These are phyloP conservation scores for Leucaena leucocephala DNA, from an alignment of 306 rosid genomes.

Conservation along the genomic window DNA sequence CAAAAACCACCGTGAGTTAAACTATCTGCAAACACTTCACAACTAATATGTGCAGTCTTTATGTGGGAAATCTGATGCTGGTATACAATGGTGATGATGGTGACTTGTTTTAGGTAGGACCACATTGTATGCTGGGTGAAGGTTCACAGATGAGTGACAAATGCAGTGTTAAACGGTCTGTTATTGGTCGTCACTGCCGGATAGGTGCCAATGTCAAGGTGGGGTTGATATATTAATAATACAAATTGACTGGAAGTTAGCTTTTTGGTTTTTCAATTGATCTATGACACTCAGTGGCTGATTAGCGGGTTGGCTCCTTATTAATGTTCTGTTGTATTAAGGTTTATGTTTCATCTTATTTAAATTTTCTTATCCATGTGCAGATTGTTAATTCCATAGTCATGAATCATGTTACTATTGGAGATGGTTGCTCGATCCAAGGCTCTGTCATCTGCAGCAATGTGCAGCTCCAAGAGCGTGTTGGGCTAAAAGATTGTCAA, in stretches of 20 bases:
- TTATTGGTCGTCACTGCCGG: conserved; percentile 98
- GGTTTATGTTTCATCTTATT: conserved; percentile 8
- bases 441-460: conserved; percentile 94
- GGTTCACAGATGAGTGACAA: conserved; percentile 97
- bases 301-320: conserved; percentile 13
- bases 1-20: conserved; percentile 87
- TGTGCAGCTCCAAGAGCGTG: conserved; percentile 94
- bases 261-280: conserved; percentile 22
- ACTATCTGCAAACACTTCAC: conserved; percentile 1
- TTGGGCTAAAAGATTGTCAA: conserved; percentile 86
- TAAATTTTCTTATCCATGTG: conserved; percentile 3
- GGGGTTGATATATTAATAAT: conserved; percentile 35
- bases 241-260: conserved; percentile 31
- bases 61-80: conserved; percentile 19
- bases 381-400: conserved; percentile 91
- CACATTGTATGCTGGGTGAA: conserved; percentile 98
- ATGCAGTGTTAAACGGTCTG: conserved; percentile 96
- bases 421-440: conserved; percentile 86
- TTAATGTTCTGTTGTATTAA: conserved; percentile 15
- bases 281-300: conserved; percentile 5
- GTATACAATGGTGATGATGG: conserved; percentile 15
- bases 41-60: background rate
- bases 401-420: conserved; percentile 93
- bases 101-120: conserved; percentile 83
- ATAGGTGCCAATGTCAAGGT: conserved; percentile 98